These are phyloP conservation scores for Schizosaccharomyces lindneri DNA, from an alignment of 805 yeast species.

Conservation along the genomic window DNA sequence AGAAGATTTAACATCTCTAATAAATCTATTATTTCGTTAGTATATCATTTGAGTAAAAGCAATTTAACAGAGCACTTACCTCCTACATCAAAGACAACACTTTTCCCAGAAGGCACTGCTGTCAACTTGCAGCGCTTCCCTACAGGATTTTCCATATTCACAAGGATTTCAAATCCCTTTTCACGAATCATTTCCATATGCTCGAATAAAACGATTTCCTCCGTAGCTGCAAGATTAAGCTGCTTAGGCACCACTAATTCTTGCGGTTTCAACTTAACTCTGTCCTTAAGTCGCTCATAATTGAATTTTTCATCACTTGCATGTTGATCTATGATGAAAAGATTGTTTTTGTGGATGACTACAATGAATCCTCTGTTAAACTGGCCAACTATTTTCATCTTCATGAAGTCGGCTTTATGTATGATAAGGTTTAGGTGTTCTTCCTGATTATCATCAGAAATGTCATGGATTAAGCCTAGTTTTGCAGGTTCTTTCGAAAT, in stretches of 20 bases:
- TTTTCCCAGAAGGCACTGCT: constrained; percentile 52
- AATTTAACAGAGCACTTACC: constrained; percentile 12
- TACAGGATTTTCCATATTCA: constrained; percentile 26
- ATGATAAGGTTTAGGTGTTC: constrained; percentile 33
- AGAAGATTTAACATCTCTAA: constrained; percentile 51
- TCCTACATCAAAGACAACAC: constrained; percentile 30
- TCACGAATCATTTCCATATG: constrained; percentile 29
- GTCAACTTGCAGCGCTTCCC: constrained; percentile 31
- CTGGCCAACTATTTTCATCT: constrained; percentile 73
- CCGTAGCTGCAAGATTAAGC: constrained; percentile 49
- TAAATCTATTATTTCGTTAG: constrained; percentile 23
- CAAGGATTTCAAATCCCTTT: constrained; percentile 50
- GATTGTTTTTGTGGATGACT: constrained; percentile 17
- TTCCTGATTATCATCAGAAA: constrained; percentile 29
- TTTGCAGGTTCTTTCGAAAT: background rate
- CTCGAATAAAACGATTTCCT: constrained; percentile 47
- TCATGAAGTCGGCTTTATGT: constrained; percentile 41
- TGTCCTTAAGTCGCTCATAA: constrained; percentile 43
- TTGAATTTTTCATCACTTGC: constrained; percentile 92
- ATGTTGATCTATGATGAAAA: constrained; percentile 87
- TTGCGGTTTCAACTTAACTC: constrained; percentile 39
- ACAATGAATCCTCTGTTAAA: constrained; percentile 88
- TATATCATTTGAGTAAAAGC: background rate
- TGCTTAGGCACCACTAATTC: constrained; percentile 33
- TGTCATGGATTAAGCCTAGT: constrained; percentile 3